Conservation (phyloP, 1,284 basidiomycete species). For the Pyrrhoderma lamaoense region DNA sequence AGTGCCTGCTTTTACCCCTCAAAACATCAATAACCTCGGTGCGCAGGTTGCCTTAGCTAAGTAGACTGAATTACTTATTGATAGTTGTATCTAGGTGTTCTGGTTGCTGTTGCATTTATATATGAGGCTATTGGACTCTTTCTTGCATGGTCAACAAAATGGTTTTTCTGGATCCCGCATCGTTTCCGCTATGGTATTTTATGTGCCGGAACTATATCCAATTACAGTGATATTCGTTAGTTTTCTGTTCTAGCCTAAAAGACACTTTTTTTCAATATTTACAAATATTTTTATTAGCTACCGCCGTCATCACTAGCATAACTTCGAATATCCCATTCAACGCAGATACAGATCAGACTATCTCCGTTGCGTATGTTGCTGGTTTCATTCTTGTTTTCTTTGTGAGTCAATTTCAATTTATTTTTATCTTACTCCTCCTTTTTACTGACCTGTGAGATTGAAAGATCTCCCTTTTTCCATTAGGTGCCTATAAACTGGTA, state of each 20-base stretch:
- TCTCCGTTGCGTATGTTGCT: constrained; percentile 61
- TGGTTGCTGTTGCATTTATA: constrained; percentile 45
- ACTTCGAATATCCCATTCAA: constrained; percentile 47
- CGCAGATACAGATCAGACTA: constrained; percentile 39
- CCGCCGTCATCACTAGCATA: constrained; percentile 52
- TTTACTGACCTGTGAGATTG: neutral
- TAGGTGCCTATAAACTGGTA: constrained; percentile 46
- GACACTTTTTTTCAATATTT: neutral
- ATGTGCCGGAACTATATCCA: constrained; percentile 57
- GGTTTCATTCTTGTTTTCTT: constrained; percentile 38
- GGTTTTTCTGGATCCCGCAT: constrained; percentile 72
- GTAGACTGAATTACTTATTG: neutral
- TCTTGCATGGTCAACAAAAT: constrained; percentile 50
- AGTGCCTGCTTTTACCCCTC: constrained; percentile 59
- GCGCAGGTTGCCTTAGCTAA: constrained; percentile 14
- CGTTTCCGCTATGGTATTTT: constrained; percentile 66
- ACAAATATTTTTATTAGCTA: constrained; percentile 38
- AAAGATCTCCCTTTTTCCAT: constrained; percentile 57
- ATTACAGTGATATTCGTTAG: constrained; percentile 60
- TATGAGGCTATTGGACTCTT: constrained; percentile 48
- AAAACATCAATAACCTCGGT: constrained; percentile 62
- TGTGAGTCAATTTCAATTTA: constrained; percentile 24
- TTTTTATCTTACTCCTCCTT: neutral
- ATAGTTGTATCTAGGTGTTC: constrained; percentile 36
- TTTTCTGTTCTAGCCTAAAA: neutral